Percentiles rank a stretch among this genome's conserved stretches.
phyloP scores from a whole-genome alignment of 441 rosid species.

The Pelargonium hybrid region DNA sequence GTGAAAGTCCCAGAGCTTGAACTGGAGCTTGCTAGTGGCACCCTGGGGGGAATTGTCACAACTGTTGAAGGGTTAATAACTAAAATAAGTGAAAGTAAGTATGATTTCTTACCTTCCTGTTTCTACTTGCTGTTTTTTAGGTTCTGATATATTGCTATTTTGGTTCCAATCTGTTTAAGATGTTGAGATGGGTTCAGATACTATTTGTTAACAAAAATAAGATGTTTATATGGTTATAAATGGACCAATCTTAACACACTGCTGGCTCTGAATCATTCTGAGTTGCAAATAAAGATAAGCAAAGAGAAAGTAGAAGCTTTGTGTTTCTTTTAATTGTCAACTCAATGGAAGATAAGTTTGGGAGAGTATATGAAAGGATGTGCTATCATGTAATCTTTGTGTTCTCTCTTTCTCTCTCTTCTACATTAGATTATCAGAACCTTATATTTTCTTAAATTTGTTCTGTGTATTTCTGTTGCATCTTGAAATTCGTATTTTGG shows the following conservation, averaged over 20 bases:
- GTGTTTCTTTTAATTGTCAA: not conserved
- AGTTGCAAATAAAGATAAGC: not conserved
- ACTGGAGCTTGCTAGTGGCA: conserved; percentile 81
- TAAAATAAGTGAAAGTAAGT: conserved; percentile 90
- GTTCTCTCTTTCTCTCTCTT: not conserved
- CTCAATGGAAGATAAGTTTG: not conserved
- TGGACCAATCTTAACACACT: not conserved
- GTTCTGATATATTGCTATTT: not conserved
- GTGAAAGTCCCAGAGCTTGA: conserved; percentile 80
- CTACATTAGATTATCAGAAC: not conserved
- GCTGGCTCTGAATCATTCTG: not conserved
- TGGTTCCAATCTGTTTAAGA: not conserved
- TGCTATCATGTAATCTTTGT: not conserved
- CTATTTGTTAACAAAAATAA: too few species aligned
- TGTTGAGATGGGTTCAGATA: not conserved
- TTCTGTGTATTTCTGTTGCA: not conserved
- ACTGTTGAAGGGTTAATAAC: conserved; percentile 95
- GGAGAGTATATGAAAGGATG: not conserved
- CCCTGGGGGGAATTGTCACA: conserved; percentile 83
- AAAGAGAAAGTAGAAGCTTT: not conserved
- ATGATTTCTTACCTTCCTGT: conserved; percentile 5
- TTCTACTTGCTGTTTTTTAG: not conserved
- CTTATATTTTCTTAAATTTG: too few species aligned
- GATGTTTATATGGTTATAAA: too few species aligned
- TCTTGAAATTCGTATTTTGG: not conserved